Evolutionary conservation across 176 grass and related monocot species (phyloP).

Genomic region (Leersia perrieri): DNA sequence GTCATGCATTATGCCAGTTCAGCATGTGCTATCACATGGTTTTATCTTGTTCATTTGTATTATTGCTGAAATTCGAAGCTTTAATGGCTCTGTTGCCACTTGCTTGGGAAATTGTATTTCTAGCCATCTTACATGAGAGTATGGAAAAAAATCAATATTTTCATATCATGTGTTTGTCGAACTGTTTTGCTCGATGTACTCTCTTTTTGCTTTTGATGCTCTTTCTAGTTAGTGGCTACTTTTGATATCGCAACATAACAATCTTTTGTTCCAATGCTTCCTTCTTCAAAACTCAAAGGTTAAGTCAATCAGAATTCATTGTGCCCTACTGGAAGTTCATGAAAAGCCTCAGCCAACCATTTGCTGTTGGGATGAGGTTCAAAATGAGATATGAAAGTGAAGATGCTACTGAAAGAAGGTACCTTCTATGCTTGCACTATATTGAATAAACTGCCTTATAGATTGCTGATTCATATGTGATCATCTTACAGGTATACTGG

Average conservation of each 20-base stretch:
- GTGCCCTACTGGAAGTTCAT: conserved; percentile 82
- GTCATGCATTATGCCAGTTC: background rate
- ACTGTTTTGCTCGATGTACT: background rate
- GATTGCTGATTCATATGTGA: background rate
- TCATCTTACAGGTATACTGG: conserved; percentile 65
- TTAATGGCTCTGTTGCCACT: background rate
- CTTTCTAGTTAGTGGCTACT: background rate
- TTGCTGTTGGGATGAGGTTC: conserved; percentile 81
- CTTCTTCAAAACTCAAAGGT: conserved; percentile 40
- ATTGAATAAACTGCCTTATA: background rate
- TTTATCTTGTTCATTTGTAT: background rate
- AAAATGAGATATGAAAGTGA: conserved; percentile 93
- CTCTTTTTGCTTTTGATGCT: background rate
- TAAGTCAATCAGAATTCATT: conserved; percentile 79
- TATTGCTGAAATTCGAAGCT: background rate
- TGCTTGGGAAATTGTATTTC: background rate
- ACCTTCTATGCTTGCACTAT: background rate
- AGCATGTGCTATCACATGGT: background rate
- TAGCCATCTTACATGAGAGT: background rate
- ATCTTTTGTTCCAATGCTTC: background rate
- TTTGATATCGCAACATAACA: background rate
- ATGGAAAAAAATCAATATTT: background rate
- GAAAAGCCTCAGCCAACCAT: conserved; percentile 63
- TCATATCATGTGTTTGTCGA: background rate
- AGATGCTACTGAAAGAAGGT: conserved; percentile 88